Evolutionary conservation across 371 early-diverging fungal species (phyloP).

Genomic region (Furculomyces boomerangus): DNA sequence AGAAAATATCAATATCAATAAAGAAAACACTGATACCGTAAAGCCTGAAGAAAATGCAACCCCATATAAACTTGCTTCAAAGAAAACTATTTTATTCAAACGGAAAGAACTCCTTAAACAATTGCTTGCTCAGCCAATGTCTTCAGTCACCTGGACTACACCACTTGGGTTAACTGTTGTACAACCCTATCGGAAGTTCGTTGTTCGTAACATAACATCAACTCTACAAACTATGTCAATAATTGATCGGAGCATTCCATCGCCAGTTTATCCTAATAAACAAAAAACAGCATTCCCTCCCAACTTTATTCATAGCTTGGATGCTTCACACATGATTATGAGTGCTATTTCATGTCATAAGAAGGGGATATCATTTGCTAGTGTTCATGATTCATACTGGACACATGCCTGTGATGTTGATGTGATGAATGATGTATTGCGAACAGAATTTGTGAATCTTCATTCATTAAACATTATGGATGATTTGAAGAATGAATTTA

Average conservation of each 20-base stretch:
- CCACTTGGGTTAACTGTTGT: slow-evolving; percentile 88
- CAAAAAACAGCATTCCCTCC: slow-evolving; percentile 96
- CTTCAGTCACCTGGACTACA: slow-evolving; percentile 91
- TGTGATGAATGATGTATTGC: slow-evolving; percentile 62
- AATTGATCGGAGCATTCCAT: slow-evolving; percentile 41
- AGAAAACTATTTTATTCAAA: slow-evolving; percentile 3
- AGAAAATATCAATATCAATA: background rate
- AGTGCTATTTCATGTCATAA: slow-evolving; percentile 74
- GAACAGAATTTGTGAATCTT: slow-evolving; percentile 77
- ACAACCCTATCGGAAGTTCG: slow-evolving; percentile 81
- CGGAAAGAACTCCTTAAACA: slow-evolving; percentile 21
- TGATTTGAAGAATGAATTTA: slow-evolving; percentile 64
- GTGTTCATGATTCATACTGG: slow-evolving; percentile 98
- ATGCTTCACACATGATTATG: slow-evolving; percentile 95
- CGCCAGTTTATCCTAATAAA: slow-evolving; percentile 76
- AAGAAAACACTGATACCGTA: slow-evolving; percentile 5
- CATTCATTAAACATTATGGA: slow-evolving; percentile 75
- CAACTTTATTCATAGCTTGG: slow-evolving; percentile 94
- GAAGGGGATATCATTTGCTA: slow-evolving; percentile 63
- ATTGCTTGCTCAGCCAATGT: slow-evolving; percentile 41
- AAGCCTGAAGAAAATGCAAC: slow-evolving; percentile 5
- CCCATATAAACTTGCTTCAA: background rate
- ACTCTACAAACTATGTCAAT: slow-evolving; percentile 64
- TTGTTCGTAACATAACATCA: slow-evolving; percentile 45
- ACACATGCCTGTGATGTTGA: slow-evolving; percentile 89